These are phyloP conservation scores for Tuber indicum DNA, from an alignment of 495 filamentous ascomycete species.

Conservation along the genomic window DNA sequence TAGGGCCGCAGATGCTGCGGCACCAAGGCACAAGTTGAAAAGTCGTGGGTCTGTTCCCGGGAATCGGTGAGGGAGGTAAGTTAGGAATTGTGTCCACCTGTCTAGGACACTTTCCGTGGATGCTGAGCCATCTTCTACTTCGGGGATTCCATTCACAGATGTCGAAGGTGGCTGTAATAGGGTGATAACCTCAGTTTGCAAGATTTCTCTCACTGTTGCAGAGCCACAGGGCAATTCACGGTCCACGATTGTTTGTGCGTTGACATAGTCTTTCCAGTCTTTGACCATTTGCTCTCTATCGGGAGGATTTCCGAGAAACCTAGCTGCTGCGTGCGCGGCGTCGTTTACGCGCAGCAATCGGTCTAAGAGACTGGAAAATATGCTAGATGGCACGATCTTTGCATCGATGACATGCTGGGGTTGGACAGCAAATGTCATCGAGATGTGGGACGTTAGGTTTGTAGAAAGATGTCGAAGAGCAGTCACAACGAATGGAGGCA, in stretches of 20 bases:
- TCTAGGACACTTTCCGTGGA: slow-evolving; percentile 64
- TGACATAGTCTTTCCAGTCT: slow-evolving; percentile 68
- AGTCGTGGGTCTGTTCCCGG: slow-evolving; percentile 60
- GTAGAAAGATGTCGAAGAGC: slow-evolving; percentile 79
- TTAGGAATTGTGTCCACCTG: slow-evolving; percentile 76
- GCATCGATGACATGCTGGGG: slow-evolving; percentile 77
- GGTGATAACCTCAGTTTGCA: slow-evolving; percentile 43
- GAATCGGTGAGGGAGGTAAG: slow-evolving; percentile 66
- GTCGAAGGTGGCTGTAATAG: slow-evolving; percentile 43
- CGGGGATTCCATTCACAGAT: slow-evolving; percentile 43
- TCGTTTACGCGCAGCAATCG: slow-evolving; percentile 84
- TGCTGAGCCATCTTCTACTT: slow-evolving; percentile 32
- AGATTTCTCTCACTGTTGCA: slow-evolving; percentile 44
- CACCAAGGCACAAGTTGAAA: slow-evolving; percentile 62
- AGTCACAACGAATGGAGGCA: slow-evolving; percentile 74
- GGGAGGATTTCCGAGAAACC: slow-evolving; percentile 63
- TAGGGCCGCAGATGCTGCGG: slow-evolving; percentile 61
- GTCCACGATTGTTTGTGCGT: slow-evolving; percentile 61
- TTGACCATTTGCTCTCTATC: slow-evolving; percentile 86
- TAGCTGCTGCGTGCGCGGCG: slow-evolving; percentile 76
- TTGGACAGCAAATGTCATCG: slow-evolving; percentile 68
- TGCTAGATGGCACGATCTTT: slow-evolving; percentile 76
- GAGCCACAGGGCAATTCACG: slow-evolving; percentile 42
- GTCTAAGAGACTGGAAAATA: slow-evolving; percentile 78
- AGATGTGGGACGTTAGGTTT: slow-evolving; percentile 67